phyloP scores from a whole-genome alignment of 2,329 filamentous ascomycete genomes.

The Fusarium napiforme region DNA sequence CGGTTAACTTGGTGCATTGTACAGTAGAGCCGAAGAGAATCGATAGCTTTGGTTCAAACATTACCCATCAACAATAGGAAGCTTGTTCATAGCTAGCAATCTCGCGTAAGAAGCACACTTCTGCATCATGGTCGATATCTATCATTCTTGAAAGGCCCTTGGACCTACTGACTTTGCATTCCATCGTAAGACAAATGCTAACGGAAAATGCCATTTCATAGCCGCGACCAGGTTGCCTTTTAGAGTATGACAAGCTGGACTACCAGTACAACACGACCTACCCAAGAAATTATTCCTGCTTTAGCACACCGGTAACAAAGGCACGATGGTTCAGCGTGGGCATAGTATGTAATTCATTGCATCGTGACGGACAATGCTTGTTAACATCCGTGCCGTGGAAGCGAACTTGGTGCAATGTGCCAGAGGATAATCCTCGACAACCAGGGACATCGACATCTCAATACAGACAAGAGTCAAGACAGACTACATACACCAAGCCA shows the following conservation, averaged over 20 bases:
- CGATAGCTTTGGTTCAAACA: constrained; percentile 34
- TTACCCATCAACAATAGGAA: constrained; percentile 17
- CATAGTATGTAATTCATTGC: background rate
- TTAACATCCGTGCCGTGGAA: constrained; percentile 13
- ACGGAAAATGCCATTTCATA: constrained; percentile 16
- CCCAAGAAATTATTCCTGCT: background rate
- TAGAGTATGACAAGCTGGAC: constrained; percentile 23
- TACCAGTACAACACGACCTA: constrained; percentile 16
- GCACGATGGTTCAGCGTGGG: background rate
- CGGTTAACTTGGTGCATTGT: constrained; percentile 19
- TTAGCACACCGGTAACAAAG: background rate
- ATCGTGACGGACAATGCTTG: background rate
- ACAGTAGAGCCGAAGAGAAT: constrained; percentile 29
- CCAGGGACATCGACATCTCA: constrained; percentile 28
- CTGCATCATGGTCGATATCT: background rate
- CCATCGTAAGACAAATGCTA: constrained; percentile 9
- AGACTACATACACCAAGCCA: constrained; percentile 43
- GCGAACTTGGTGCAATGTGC: constrained; percentile 38
- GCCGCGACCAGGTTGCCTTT: background rate
- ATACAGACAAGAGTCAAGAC: background rate
- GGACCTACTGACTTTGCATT: background rate
- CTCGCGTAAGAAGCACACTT: background rate
- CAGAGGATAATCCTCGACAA: constrained; percentile 31
- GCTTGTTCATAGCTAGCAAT: constrained; percentile 20
- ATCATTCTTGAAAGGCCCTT: background rate